Percentiles rank a stretch among this genome's conserved stretches.
phyloP scores from a whole-genome alignment of 495 filamentous ascomycete genomes.

The Talaromyces liani region DNA sequence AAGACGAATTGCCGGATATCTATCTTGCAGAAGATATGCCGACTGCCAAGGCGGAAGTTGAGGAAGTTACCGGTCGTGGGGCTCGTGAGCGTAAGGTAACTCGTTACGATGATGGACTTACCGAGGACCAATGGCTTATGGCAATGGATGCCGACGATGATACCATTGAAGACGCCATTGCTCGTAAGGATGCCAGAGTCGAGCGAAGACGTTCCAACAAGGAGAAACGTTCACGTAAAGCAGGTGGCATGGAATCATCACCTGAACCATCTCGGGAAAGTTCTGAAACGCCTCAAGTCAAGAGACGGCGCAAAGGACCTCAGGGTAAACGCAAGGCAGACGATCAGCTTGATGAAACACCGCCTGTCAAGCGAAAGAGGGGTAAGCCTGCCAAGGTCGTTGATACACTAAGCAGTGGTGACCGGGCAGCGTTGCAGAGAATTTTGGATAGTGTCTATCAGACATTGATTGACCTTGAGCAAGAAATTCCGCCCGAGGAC shows the following conservation, averaged over 20 bases:
- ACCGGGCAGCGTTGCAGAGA: slow-evolving; percentile 57
- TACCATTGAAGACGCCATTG: slow-evolving; percentile 84
- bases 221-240: slow-evolving; percentile 46
- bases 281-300: slow-evolving; percentile 60
- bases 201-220: slow-evolving; percentile 71
- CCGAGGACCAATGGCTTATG: slow-evolving; percentile 91
- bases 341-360: slow-evolving; percentile 67
- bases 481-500: slow-evolving; percentile 48
- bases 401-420: slow-evolving; percentile 42
- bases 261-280: slow-evolving; percentile 70
- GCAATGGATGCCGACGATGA: slow-evolving; percentile 96
- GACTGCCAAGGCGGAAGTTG: slow-evolving; percentile 66
- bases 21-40: slow-evolving; percentile 83
- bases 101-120: slow-evolving; percentile 94
- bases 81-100: slow-evolving; percentile 89
- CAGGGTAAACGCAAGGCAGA: slow-evolving; percentile 78
- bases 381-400: slow-evolving; percentile 61
- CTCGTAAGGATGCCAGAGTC: slow-evolving; percentile 77
- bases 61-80: slow-evolving; percentile 75
- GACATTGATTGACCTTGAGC: slow-evolving; percentile 70
- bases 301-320: slow-evolving; percentile 75
- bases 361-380: slow-evolving; percentile 74
- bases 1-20: slow-evolving; percentile 86
- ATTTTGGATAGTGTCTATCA: slow-evolving; percentile 71
- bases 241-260: slow-evolving; percentile 54